Evolutionary conservation across 208 protist genomes (phyloP).

Genomic region (Trypanosoma brucei): DNA sequence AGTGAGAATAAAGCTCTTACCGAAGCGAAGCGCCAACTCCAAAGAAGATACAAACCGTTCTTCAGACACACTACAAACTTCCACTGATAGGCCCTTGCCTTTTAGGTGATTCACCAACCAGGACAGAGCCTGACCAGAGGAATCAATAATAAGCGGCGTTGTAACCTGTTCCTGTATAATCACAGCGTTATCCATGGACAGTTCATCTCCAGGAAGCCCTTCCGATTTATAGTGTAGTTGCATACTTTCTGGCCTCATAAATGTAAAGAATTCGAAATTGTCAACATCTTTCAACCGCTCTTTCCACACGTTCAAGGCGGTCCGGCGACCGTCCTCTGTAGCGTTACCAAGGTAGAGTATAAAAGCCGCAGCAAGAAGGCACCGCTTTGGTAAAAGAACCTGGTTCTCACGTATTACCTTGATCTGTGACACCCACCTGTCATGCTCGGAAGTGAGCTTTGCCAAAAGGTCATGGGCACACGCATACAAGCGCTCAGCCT

Average conservation of each 20-base stretch:
- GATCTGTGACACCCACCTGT: slow-evolving; percentile 91
- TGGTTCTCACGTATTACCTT: slow-evolving; percentile 66
- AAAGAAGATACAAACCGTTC: slow-evolving; percentile 92
- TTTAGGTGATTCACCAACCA: slow-evolving; percentile 93
- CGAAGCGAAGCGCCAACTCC: slow-evolving; percentile 97
- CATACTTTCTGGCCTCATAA: slow-evolving; percentile 93
- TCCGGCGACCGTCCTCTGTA: slow-evolving; percentile 81
- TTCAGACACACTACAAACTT: slow-evolving; percentile 90
- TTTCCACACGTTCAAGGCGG: slow-evolving; percentile 78
- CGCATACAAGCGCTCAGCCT: slow-evolving; percentile 86
- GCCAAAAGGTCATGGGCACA: slow-evolving; percentile 91
- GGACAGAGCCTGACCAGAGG: slow-evolving; percentile 83
- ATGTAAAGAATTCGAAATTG: slow-evolving; percentile 90
- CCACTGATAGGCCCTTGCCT: slow-evolving; percentile 65
- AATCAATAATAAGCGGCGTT: slow-evolving; percentile 96
- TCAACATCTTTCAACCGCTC: slow-evolving; percentile 55
- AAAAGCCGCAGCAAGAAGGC: slow-evolving; percentile 89
- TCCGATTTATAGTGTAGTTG: slow-evolving; percentile 94
- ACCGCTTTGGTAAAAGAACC: slow-evolving; percentile 71
- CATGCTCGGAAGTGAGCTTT: slow-evolving; percentile 94
- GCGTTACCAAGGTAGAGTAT: slow-evolving; percentile 92
- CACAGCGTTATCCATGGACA: slow-evolving; percentile 98
- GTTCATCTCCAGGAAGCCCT: slow-evolving; percentile 93
- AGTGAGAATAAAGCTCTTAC: slow-evolving; percentile 96
- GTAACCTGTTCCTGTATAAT: slow-evolving; percentile 89